Percentiles rank a stretch among this genome's conserved stretches.
These are phyloP conservation scores for Beauveria australis DNA, from an alignment of 2,329 filamentous ascomycete genomes.

Conservation along the genomic window DNA sequence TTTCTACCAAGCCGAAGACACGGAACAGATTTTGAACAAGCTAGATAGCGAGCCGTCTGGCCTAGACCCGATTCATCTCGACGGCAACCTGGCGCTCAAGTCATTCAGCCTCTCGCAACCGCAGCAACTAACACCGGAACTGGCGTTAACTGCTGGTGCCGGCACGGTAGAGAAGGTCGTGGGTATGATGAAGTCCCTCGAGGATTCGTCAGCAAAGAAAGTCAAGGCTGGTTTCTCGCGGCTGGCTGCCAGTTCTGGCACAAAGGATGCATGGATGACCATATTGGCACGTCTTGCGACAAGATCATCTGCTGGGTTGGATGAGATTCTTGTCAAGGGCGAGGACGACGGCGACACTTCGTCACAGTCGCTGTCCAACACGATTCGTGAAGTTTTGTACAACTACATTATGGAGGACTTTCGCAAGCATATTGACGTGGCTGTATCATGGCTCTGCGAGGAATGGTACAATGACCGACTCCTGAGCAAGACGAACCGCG, in stretches of 20 bases:
- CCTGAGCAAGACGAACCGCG: slow-evolving; percentile 32
- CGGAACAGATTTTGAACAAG: slow-evolving; percentile 70
- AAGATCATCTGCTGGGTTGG: slow-evolving; percentile 63
- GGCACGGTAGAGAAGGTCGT: slow-evolving; percentile 71
- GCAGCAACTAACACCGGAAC: slow-evolving; percentile 60
- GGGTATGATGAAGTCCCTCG: slow-evolving; percentile 63
- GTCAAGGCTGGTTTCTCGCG: slow-evolving; percentile 70
- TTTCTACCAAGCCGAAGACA: slow-evolving; percentile 67
- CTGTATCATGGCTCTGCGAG: slow-evolving; percentile 89
- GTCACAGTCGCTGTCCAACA: slow-evolving; percentile 48
- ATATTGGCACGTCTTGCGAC: slow-evolving; percentile 81
- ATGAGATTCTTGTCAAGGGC: slow-evolving; percentile 47
- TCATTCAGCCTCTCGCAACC: slow-evolving; percentile 75
- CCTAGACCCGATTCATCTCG: slow-evolving; percentile 20
- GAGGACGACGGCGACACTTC: slow-evolving; percentile 34
- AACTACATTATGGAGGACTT: slow-evolving; percentile 89
- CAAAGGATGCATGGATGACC: slow-evolving; percentile 84
- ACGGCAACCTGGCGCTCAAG: slow-evolving; percentile 53
- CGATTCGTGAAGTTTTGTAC: slow-evolving; percentile 74
- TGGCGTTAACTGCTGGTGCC: slow-evolving; percentile 66
- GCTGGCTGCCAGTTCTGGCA: slow-evolving; percentile 74
- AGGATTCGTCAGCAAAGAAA: slow-evolving; percentile 55
- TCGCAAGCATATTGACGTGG: slow-evolving; percentile 77
- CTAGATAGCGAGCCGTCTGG: slow-evolving; percentile 61
- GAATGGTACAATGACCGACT: slow-evolving; percentile 91